phyloP scores from a whole-genome alignment of 1,139 yeast species.

The Kodamaea alishanica region DNA sequence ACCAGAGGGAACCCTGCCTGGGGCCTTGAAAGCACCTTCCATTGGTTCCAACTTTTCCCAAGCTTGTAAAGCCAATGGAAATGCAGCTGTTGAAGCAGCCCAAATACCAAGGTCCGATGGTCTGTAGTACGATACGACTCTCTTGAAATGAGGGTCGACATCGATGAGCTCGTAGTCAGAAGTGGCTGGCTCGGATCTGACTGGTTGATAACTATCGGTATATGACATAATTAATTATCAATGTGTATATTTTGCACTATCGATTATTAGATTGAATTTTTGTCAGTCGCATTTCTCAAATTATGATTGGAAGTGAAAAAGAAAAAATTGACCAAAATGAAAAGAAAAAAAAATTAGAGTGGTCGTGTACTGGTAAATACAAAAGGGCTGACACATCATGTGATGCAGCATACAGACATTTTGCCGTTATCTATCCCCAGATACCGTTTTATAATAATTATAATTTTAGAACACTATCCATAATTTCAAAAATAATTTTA shows the following conservation, averaged over 20 bases:
- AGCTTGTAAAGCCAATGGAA: constrained; percentile 57
- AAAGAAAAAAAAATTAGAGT: background rate
- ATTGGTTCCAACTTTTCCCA: constrained; percentile 65
- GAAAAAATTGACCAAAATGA: no score
- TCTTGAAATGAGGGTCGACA: constrained; percentile 70
- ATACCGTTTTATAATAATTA: no score
- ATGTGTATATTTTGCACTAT: constrained; percentile 1
- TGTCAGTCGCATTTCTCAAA: constrained; percentile 22
- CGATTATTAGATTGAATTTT: constrained; percentile 3
- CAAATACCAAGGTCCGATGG: constrained; percentile 61
- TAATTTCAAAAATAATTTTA: background rate
- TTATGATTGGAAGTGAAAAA: constrained; percentile 29
- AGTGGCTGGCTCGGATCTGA: constrained; percentile 42
- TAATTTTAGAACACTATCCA: no score
- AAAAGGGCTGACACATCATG: background rate
- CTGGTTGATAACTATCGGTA: constrained; percentile 38
- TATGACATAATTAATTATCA: constrained; percentile 33
- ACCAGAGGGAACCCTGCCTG: constrained; percentile 51
- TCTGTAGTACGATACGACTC: constrained; percentile 74
- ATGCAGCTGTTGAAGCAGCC: constrained; percentile 63
- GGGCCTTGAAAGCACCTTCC: constrained; percentile 56
- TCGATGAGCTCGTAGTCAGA: constrained; percentile 60
- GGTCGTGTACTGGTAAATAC: constrained; percentile 6
- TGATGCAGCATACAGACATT: no score
- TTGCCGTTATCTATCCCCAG: no score